phyloP scores from a whole-genome alignment of 805 yeast genomes.

The Monosporozyma aerobia region DNA sequence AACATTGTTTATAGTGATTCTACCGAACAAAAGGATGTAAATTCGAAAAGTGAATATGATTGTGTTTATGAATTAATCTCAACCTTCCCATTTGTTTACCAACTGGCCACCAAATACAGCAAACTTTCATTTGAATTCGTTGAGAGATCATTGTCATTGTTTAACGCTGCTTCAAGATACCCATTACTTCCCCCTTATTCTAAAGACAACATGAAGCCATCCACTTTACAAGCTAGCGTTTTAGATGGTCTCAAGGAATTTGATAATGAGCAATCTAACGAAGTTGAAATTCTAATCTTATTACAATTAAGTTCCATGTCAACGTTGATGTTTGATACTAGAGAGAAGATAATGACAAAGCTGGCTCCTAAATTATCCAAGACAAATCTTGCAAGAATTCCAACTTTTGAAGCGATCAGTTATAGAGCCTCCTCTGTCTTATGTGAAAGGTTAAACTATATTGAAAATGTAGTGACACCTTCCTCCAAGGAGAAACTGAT shows the following conservation, averaged over 20 bases:
- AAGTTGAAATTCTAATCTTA: constrained; percentile 38
- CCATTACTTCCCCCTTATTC: constrained; percentile 57
- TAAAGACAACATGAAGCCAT: constrained; percentile 45
- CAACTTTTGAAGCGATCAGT: constrained; percentile 57
- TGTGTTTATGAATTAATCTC: constrained; percentile 47
- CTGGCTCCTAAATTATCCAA: constrained; percentile 33
- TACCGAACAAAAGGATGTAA: constrained; percentile 18
- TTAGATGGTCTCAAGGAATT: constrained; percentile 37
- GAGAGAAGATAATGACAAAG: constrained; percentile 48
- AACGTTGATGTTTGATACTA: constrained; percentile 52
- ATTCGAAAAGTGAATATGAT: constrained; percentile 42
- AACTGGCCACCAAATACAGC: constrained; percentile 28
- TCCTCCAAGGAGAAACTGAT: constrained; percentile 37
- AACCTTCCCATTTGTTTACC: constrained; percentile 43
- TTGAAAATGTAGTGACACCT: constrained; percentile 28
- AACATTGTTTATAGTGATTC: constrained; percentile 37
- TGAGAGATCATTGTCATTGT: constrained; percentile 44
- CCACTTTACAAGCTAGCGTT: constrained; percentile 56
- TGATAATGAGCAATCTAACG: constrained; percentile 24
- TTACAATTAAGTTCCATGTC: constrained; percentile 46
- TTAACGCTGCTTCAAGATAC: constrained; percentile 60
- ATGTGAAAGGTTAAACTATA: constrained; percentile 29
- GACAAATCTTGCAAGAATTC: constrained; percentile 35
- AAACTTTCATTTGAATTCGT: constrained; percentile 31
- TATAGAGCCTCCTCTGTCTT: constrained; percentile 38